Percentiles rank a stretch among this genome's conserved stretches.
phyloP scores from a whole-genome alignment of 257 asterid genomes.

The Scutellaria minor region DNA sequence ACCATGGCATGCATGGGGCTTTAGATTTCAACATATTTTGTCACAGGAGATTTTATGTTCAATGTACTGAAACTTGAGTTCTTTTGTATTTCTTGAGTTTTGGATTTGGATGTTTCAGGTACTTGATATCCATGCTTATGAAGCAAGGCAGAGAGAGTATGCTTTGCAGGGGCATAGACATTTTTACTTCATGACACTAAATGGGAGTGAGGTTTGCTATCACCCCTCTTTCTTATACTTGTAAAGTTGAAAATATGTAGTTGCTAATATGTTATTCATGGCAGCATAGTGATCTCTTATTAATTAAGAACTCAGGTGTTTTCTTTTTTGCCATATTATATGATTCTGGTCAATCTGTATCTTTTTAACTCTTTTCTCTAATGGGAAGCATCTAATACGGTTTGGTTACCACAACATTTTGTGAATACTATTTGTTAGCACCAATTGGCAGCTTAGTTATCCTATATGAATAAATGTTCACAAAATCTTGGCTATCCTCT shows the following conservation, averaged over 20 bases:
- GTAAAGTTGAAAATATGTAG: slow-evolving; percentile 33
- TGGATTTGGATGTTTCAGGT: slow-evolving; percentile 63
- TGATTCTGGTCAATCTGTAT: slow-evolving; percentile 6
- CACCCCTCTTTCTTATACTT: slow-evolving; percentile 27
- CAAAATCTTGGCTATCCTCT: neutral
- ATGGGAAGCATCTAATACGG: slow-evolving; percentile 20
- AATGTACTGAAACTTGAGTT: slow-evolving; percentile 28
- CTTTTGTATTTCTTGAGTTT: slow-evolving; percentile 29
- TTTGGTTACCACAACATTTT: slow-evolving; percentile 24
- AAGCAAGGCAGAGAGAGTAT: slow-evolving; percentile 83
- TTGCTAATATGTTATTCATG: slow-evolving; percentile 21
- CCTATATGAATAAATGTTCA: neutral
- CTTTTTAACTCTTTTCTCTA: slow-evolving; percentile 12
- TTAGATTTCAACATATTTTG: slow-evolving; percentile 23
- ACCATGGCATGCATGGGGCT: slow-evolving; percentile 22
- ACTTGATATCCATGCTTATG: slow-evolving; percentile 77
- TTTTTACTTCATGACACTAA: slow-evolving; percentile 94
- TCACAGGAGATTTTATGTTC: slow-evolving; percentile 12
- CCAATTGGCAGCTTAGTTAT: slow-evolving; percentile 11
- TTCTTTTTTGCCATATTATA: neutral
- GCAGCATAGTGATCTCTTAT: slow-evolving; percentile 21
- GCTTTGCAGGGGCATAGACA: slow-evolving; percentile 86
- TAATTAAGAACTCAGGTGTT: slow-evolving; percentile 14
- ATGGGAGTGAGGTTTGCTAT: slow-evolving; percentile 81
- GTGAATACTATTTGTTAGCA: slow-evolving; percentile 17